Evolutionary conservation across 257 asterid genomes (phyloP).

Genomic region (Hygrophila difformis): DNA sequence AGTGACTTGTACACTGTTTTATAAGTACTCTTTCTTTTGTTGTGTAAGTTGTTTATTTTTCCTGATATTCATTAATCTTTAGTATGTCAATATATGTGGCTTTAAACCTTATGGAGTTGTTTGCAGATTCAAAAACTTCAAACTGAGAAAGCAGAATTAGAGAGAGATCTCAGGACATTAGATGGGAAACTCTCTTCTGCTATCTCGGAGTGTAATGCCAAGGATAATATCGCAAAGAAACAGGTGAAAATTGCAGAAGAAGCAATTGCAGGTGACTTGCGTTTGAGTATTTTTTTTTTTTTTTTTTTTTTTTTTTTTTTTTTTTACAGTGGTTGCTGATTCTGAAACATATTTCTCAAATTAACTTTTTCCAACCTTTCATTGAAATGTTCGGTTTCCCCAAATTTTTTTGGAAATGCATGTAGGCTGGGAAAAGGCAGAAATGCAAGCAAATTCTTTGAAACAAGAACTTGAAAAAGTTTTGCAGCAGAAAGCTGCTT

Average conservation of each 20-base stretch:
- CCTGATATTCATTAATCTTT: too few species aligned
- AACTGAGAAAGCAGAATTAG: constrained; percentile 48
- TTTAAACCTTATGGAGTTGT: too few species aligned
- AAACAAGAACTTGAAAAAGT: constrained; percentile 66
- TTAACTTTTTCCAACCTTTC: not conserved
- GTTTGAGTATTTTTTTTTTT: not conserved
- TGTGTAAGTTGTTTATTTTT: too few species aligned
- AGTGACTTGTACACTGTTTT: too few species aligned
- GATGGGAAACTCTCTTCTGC: constrained; percentile 61
- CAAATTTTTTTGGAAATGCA: not conserved
- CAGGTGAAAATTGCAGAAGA: constrained; percentile 83
- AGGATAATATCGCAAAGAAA: constrained; percentile 52
- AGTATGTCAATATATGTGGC: too few species aligned
- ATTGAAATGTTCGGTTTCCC: not conserved
- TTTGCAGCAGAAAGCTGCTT: constrained; percentile 42
- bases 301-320: too few species aligned
- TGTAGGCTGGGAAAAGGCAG: constrained; percentile 90
- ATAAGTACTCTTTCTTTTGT: too few species aligned
- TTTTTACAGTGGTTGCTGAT: not conserved
- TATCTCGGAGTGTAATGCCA: constrained; percentile 50
- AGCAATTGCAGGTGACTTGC: constrained; percentile 68
- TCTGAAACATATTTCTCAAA: not conserved
- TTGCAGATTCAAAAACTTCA: constrained; percentile 38
- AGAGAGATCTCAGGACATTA: constrained; percentile 40
- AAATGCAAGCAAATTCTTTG: constrained; percentile 50